Evolutionary conservation across 805 yeast species (phyloP).

Genomic region (Cyberlindnera maclurae): DNA sequence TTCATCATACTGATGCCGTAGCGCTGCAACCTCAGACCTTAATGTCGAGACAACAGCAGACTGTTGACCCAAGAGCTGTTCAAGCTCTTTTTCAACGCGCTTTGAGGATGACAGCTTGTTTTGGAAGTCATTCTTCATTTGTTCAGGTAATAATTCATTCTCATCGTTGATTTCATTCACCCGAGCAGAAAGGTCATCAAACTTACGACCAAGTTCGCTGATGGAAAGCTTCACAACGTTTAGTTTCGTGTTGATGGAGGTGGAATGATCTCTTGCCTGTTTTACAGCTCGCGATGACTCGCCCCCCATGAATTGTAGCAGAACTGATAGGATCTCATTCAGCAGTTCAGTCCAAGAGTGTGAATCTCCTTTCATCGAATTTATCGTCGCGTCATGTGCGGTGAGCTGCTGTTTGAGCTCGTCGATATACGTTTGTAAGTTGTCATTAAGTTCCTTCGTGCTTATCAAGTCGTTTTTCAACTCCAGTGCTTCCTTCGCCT

Average conservation of each 20-base stretch:
- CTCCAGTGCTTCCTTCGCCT: constrained; percentile 20
- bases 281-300: constrained; percentile 16
- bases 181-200: background rate
- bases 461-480: constrained; percentile 23
- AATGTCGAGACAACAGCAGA: constrained; percentile 8
- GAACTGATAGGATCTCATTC: constrained; percentile 11
- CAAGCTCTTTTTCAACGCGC: constrained; percentile 14
- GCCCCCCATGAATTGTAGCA: constrained; percentile 9
- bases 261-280: constrained; percentile 16
- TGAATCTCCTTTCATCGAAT: constrained; percentile 3
- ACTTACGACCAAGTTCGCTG: constrained; percentile 10
- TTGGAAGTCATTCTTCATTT: constrained; percentile 2
- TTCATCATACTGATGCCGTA: constrained; percentile 14
- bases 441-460: constrained; percentile 13
- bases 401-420: constrained; percentile 17
- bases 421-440: constrained; percentile 20
- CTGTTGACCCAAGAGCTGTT: constrained; percentile 9
- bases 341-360: constrained; percentile 10
- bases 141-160: background rate
- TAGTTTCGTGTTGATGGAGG: constrained; percentile 19
- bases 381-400: constrained; percentile 3
- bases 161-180: constrained; percentile 1
- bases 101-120: constrained; percentile 10
- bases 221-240: constrained; percentile 14
- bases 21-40: constrained; percentile 10